Base-by-base conservation (phyloP, 495 filamentous ascomycete genomes). In the Podospora pseudoanserina region DNA sequence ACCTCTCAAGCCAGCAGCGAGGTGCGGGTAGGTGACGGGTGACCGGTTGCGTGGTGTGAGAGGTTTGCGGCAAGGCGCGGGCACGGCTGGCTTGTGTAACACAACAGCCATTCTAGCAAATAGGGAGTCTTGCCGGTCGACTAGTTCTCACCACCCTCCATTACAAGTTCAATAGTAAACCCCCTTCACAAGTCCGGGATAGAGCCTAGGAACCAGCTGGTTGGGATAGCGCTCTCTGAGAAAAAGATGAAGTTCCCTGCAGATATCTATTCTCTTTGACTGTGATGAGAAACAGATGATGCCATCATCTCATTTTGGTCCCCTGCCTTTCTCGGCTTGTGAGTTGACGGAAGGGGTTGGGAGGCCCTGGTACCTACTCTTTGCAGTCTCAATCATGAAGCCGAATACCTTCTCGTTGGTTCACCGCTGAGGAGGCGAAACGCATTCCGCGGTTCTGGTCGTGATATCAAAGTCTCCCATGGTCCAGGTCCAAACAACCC, bases 111-210 rank as follows among this genome's bases (percentile, higher is more conserved):
- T 20, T 20, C 55, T 3, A 20, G n/a, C 18, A 9, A 58, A 58
- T 58, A 58, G 55, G 55, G 55, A 58, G n/a, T 26, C n/a, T 20
- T 20, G 55, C 55, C 55, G 55, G 55, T 58, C 11, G n/a, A 58
- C 55, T 58, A 58, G 55, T 58, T 58, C 55, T 58, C 55, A 58
- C 55, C 55, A 32, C 30, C 39, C 39, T 49, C 13, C 39, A 49
- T 49, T 49, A 49, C 39, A 49, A 49, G 39, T 49, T 49, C 39
- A 11, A 49, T 49, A 49, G 39, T 49, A 11, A 11, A 49, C 2
- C 39, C 39, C 11, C 39, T 49, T 49, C 9, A 49, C 39, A 32
- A 32, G 6, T 49, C 7, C 5, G 39, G 39, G 39, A 39, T 39
- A 39, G 0, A 23, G 30, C 4, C 4, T 32, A 32, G 30, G 9